These are phyloP conservation scores for Rutidosis leptorrhynchoides DNA, from an alignment of 129 eudicot species.

Conservation along the genomic window DNA sequence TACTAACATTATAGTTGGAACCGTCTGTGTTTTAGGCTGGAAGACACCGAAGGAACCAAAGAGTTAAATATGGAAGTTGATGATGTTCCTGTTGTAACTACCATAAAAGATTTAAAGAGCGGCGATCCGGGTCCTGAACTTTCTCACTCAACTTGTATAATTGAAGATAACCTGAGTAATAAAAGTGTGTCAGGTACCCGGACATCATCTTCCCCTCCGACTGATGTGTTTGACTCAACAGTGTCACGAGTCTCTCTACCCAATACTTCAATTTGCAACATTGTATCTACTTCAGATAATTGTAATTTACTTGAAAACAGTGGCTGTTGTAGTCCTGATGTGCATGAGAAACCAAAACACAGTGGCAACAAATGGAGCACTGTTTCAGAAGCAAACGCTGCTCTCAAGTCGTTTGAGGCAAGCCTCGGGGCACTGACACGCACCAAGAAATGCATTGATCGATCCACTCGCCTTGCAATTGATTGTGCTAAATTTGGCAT, in stretches of 20 bases:
- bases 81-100: conserved; percentile 25
- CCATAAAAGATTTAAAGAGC: conserved; percentile 29
- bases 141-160: conserved; percentile 35
- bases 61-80: conserved; percentile 32
- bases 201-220: conserved; percentile 54
- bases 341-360: conserved; percentile 36
- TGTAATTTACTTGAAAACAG: conserved; percentile 38
- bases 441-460: conserved; percentile 88
- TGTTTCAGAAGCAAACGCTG: conserved; percentile 54
- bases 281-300: conserved; percentile 40
- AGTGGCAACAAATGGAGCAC: conserved; percentile 48
- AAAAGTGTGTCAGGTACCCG: conserved; percentile 41
- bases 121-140: conserved; percentile 28
- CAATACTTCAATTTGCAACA: conserved; percentile 38
- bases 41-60: conserved; percentile 39
- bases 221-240: conserved; percentile 51
- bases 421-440: conserved; percentile 61
- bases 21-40: conserved; percentile 36
- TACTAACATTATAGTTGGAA: conserved; percentile 19
- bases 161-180: conserved; percentile 41
- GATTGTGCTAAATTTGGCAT: conserved; percentile 87
- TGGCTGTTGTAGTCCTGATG: conserved; percentile 49
- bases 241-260: conserved; percentile 49
- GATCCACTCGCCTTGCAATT: conserved; percentile 87
- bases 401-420: conserved; percentile 67